Evolutionary conservation across 2,329 filamentous ascomycete species (phyloP).

Genomic region (Huntiella abstrusa): DNA sequence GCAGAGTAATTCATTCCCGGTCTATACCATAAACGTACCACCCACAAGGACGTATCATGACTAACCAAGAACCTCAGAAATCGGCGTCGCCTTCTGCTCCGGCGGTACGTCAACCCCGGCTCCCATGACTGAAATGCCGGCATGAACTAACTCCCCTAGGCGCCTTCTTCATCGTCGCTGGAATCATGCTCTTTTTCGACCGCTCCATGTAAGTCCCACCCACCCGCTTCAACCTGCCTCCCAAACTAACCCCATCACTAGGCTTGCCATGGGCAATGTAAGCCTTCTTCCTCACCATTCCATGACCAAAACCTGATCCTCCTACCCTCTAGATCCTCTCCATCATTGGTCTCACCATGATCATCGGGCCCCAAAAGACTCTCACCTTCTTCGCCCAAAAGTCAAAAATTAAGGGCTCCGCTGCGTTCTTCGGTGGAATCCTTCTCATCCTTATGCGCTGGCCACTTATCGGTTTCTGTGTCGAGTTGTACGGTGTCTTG

Average conservation of each 20-base stretch:
- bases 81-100: constrained; percentile 94
- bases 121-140: background rate
- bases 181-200: constrained; percentile 95
- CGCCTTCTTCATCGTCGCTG: constrained; percentile 84
- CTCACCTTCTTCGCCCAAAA: constrained; percentile 83
- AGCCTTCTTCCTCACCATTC: constrained; percentile 15
- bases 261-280: constrained; percentile 96
- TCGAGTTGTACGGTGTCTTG: constrained; percentile 85
- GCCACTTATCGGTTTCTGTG: constrained; percentile 75
- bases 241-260: constrained; percentile 18
- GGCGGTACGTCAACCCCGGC: constrained; percentile 47
- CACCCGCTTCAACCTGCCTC: background rate
- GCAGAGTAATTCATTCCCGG: constrained; percentile 46
- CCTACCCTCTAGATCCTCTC: constrained; percentile 67
- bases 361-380: constrained; percentile 85
- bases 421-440: constrained; percentile 71
- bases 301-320: constrained; percentile 10
- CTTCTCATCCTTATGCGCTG: constrained; percentile 72
- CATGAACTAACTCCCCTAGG: constrained; percentile 31
- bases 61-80: constrained; percentile 39
- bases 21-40: background rate
- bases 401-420: constrained; percentile 82
- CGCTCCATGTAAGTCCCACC: constrained; percentile 56
- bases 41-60: constrained; percentile 13
- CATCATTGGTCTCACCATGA: constrained; percentile 85